Percentiles rank a stretch among this genome's conserved stretches.
Conservation (phyloP, 139 green algal species). For the Volvox reticuliferus region DNA sequence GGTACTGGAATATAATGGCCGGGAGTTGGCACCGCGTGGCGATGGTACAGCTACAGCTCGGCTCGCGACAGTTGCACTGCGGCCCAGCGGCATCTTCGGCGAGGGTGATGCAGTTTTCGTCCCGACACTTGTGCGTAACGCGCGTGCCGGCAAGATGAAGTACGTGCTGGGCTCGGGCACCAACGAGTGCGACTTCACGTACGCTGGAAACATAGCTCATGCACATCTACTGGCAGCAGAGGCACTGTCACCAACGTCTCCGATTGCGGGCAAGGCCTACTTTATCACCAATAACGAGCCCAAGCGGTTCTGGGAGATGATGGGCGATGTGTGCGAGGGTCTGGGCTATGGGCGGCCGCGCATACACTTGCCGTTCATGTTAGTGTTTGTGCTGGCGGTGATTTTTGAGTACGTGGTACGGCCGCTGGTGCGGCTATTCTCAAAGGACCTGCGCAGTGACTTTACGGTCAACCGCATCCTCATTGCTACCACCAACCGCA, state of each 20-base stretch:
- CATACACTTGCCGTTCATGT: conserved; percentile 76
- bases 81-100: conserved; percentile 92
- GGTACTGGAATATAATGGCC: conserved; percentile 81
- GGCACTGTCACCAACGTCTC: conserved; percentile 51
- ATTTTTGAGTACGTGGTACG: conserved; percentile 82
- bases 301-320: conserved; percentile 87
- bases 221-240: conserved; percentile 78
- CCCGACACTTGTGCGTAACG: conserved; percentile 74
- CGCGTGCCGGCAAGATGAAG: conserved; percentile 88
- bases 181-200: conserved; percentile 93
- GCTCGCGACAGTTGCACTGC: conserved; percentile 79
- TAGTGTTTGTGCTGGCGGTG: conserved; percentile 83
- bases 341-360: conserved; percentile 80
- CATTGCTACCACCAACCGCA: conserved; percentile 71
- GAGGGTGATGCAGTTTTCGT: conserved; percentile 88
- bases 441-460: conserved; percentile 69
- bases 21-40: not conserved
- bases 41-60: conserved; percentile 5
- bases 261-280: conserved; percentile 78
- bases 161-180: conserved; percentile 89
- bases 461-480: conserved; percentile 82
- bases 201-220: conserved; percentile 92
- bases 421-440: conserved; percentile 65
- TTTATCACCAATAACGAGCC: conserved; percentile 94
- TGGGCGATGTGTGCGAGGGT: conserved; percentile 85